Evolutionary conservation across 2,329 filamentous ascomycete species (phyloP).

Genomic region (Neonectria faginata): DNA sequence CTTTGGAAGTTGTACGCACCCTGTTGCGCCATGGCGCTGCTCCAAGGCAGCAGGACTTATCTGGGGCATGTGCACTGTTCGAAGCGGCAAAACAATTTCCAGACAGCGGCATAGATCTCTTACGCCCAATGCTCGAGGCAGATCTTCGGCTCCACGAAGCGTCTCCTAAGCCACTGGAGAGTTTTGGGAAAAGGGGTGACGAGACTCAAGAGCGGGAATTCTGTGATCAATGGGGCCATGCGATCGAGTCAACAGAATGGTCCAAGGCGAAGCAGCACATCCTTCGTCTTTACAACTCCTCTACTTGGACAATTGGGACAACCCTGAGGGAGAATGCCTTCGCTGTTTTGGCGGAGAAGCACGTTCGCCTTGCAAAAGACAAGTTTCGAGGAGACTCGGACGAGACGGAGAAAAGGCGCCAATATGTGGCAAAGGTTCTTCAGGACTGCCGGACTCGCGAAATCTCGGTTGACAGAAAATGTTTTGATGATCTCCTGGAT

Average conservation of each 20-base stretch:
- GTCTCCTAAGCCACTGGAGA: neutral
- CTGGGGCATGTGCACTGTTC: slow-evolving; percentile 1
- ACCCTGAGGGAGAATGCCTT: neutral
- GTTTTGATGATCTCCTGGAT: neutral
- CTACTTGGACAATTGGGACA: neutral
- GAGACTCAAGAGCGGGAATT: neutral
- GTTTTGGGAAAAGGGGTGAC: neutral
- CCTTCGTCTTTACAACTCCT: neutral
- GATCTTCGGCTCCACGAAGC: neutral
- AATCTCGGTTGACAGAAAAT: neutral
- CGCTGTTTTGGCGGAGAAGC: neutral
- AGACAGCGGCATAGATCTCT: neutral
- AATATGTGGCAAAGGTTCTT: slow-evolving; percentile 3
- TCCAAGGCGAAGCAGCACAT: neutral
- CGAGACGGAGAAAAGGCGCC: neutral
- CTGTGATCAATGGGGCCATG: slow-evolving; percentile 7
- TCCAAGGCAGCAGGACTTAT: slow-evolving; percentile 1
- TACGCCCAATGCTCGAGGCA: neutral
- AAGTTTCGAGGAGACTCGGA: neutral
- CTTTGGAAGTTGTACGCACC: neutral
- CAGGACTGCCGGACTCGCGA: neutral
- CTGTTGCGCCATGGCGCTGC: neutral
- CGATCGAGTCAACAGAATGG: neutral
- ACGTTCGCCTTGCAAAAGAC: neutral
- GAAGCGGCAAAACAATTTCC: neutral